Percentiles rank a stretch among this genome's conserved stretches.
Conservation (phyloP, 1,139 yeast genomes). For the Arxiozyma telluris region DNA sequence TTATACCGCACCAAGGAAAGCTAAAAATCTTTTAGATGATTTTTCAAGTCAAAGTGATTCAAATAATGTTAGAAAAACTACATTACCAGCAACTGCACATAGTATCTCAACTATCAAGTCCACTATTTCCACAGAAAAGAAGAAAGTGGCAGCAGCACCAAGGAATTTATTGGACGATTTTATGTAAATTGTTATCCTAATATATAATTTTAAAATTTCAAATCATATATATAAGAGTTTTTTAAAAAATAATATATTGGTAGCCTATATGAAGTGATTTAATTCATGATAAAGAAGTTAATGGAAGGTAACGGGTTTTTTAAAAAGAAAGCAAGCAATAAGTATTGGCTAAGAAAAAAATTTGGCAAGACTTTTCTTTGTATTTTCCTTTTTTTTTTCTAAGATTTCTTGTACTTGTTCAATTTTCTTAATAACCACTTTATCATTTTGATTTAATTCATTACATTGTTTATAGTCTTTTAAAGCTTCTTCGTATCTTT, state of each 20-base stretch:
- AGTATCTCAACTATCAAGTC: slow-evolving; percentile 7
- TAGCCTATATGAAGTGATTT: neutral
- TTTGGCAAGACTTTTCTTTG: slow-evolving; percentile 48
- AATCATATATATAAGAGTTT: too few relatives aligned
- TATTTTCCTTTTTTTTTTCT: slow-evolving; percentile 39
- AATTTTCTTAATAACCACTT: slow-evolving; percentile 39
- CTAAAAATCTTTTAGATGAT: slow-evolving; percentile 10
- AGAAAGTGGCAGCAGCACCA: slow-evolving; percentile 8
- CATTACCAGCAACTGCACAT: neutral
- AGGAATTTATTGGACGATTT: slow-evolving; percentile 26
- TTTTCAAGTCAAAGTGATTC: neutral
- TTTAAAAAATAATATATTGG: too few relatives aligned
- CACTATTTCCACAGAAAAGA: neutral
- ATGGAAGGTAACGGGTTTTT: too few relatives aligned
- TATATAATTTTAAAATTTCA: neutral
- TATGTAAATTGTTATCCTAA: slow-evolving; percentile 12
- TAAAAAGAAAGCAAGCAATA: neutral
- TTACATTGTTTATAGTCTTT: slow-evolving; percentile 40
- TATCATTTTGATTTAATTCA: slow-evolving; percentile 42
- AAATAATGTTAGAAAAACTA: neutral
- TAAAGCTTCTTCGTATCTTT: slow-evolving; percentile 43
- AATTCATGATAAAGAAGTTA: neutral
- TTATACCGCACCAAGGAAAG: neutral
- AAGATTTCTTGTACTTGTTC: slow-evolving; percentile 35
- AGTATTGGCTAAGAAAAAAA: slow-evolving; percentile 35